Conservation (phyloP, 352 stramenopile genomes). For the Globisporangium iwayamae region DNA sequence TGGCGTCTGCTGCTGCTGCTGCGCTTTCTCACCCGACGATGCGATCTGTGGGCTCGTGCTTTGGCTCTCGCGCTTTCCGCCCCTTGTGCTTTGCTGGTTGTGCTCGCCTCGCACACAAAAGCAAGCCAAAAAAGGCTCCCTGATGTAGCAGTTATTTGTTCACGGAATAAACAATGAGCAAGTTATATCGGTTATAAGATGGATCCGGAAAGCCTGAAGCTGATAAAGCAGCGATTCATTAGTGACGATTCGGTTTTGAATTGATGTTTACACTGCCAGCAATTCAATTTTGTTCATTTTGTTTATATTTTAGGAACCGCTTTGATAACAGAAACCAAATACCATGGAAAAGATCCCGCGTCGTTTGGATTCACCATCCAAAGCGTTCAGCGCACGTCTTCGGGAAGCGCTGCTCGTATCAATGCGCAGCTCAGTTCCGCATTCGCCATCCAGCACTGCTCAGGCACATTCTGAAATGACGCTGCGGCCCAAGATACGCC, state of each 20-base stretch:
- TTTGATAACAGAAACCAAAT: too few species aligned
- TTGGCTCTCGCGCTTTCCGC: too few species aligned
- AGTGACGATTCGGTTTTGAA: not conserved
- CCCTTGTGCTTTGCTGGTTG: not conserved
- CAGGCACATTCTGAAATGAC: not conserved
- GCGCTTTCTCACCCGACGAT: not conserved
- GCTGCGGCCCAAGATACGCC: not conserved
- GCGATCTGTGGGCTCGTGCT: not conserved
- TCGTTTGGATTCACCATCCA: not conserved
- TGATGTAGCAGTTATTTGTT: not conserved
- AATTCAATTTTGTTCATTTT: not conserved
- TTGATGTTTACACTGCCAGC: not conserved
- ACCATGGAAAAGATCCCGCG: not conserved
- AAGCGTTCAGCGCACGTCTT: too few species aligned
- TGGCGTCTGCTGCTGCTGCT: constrained; percentile 18
- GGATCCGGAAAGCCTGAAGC: too few species aligned
- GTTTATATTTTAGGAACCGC: too few species aligned
- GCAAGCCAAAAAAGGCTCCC: not conserved
- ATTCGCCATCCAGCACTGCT: too few species aligned
- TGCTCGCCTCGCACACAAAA: too few species aligned
- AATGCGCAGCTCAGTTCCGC: too few species aligned
- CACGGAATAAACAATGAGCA: not conserved
- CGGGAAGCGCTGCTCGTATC: too few species aligned
- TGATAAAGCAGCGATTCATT: not conserved
- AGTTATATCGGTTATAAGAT: too few species aligned